Conservation (phyloP, 106 monocot species). For the Xerophyta viscosa region DNA sequence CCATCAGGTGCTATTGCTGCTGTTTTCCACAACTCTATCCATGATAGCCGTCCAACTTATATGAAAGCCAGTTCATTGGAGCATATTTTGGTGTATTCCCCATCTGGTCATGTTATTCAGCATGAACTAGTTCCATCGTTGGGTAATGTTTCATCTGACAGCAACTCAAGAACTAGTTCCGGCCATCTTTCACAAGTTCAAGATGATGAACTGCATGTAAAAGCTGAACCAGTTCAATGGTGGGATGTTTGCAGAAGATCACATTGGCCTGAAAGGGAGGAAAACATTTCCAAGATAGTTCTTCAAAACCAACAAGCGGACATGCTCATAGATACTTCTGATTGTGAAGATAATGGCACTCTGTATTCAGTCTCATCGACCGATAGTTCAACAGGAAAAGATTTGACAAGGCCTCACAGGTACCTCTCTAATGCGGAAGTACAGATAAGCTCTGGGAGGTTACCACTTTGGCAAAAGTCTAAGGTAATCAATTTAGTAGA, state of each 20-base stretch:
- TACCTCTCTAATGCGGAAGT: conserved; percentile 95
- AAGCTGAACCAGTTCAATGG: conserved; percentile 89
- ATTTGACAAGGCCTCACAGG: conserved; percentile 43
- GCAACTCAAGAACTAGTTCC: conserved; percentile 32
- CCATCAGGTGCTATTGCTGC: conserved; percentile 89
- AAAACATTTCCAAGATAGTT: conserved; percentile 33
- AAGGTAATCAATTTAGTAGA: conserved; percentile 42
- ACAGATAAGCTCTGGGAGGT: conserved; percentile 37
- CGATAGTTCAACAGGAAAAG: conserved; percentile 26
- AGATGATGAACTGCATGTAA: conserved; percentile 80
- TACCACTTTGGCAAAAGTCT: conserved; percentile 90
- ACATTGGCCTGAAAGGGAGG: conserved; percentile 92
- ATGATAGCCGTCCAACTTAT: conserved; percentile 4
- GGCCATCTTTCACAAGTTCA: conserved; percentile 39
- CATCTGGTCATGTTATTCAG: conserved; percentile 91
- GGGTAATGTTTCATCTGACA: conserved; percentile 43
- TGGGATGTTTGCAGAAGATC: conserved; percentile 95
- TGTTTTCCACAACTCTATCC: conserved; percentile 67
- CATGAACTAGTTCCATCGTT: conserved; percentile 68
- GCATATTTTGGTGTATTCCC: conserved; percentile 81
- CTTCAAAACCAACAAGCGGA: conserved; percentile 19
- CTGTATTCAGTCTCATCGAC: conserved; percentile 20
- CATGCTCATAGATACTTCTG: conserved; percentile 33
- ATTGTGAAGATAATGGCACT: conserved; percentile 42
- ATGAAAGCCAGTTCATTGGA: conserved; percentile 58